Evolutionary conservation across 331 rosid genomes (phyloP), one percentile per base, ranked within the genome.

Genomic region (Phaseolus coccineus): DNA sequence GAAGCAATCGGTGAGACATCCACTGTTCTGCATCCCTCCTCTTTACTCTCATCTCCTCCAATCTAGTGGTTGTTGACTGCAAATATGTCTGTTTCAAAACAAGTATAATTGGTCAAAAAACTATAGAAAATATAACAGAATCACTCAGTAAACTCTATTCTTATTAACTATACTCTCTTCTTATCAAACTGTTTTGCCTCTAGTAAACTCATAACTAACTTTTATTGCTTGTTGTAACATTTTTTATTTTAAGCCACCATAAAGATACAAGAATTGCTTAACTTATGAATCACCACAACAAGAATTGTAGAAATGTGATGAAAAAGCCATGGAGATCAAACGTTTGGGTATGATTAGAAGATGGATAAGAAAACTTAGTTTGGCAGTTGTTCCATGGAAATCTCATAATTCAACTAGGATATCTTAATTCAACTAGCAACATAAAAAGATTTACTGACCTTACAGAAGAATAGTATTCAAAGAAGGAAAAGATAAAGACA

Each of bases 11-110:
- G 84, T 94, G 97, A 39, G 97, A 86, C 98, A 94, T 94, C 98
- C 98, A 94, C 84, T 92, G 97, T 79, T 94, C 97, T 37, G 96
- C 98, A 44, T 94, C 98, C 75, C 98, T 90, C 85, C 97, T 89
- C 88, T 90, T 92, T 56, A 92, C 91, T 74, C 97, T 92, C 98
- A 94, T 94, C 91, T 94, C 97, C 85, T 94, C 98, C 87, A 89
- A 87, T 79, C 97, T 87, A 0, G 91, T 89, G 35, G 97, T 94
- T 61, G 97, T 87, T 65, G 97, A 92, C 70, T 90, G 97, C 91
- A 92, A 86, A 82, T 91, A 94, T 75, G 96, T 91, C 98, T 94
- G 90, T 87, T 82, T 70, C 69, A 82, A 58, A 82, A 62, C 82
- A 55, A 85, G 57, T 46, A 33, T 48, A 80, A 84, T 31, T 48